Evolutionary conservation across 768 basidiomycete genomes (phyloP), one percentile per base, ranked within the genome.

Genomic region (Trametes punicea): DNA sequence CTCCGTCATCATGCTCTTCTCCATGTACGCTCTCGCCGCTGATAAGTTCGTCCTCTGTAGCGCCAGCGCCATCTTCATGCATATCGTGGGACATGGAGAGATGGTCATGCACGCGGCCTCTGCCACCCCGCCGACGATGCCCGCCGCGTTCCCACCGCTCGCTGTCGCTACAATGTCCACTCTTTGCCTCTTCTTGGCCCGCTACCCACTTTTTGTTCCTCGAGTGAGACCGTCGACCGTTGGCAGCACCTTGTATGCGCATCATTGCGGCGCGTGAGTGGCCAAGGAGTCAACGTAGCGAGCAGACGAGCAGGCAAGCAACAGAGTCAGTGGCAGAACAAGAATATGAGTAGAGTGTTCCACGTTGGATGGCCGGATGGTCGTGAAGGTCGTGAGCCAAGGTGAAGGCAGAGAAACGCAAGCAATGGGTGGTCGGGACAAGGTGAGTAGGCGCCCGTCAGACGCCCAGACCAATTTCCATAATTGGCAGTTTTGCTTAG

Each of bases 81-180:
- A 63, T 51, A 36, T 47, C 60, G 60, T 51, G 30, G 46, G 54
- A 55, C 11, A 52, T 53, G 6, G 45, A 38, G 41, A 60, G 52
- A 29, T 55, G 76, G 33, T 69, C 65, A 61, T 77, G 77, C 57
- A 68, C 66, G 26, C 65, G 60, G 25, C 74, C 77, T 44, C 77
- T 74, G 49, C 78, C 76, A 39, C 79, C 73, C 16, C 79, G 31
- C 31, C 82, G 82, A 60, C 79, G 74, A 66, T 75, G 73, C 5
- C 80, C 81, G 4, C 84, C 84, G 42, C 85, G 76, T 48, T 88
- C 86, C 82, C 85, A 81, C 41, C 81, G 74, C 50, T 83, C 83
- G 23, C 65, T 64, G 60, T 86, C 83, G 16, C 65, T 65, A 18
- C 65, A 65, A 58, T 73, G 67, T 45, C 71, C 69, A 6, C 75